Evolutionary conservation across 805 yeast genomes (phyloP).

Genomic region (Candida incommunis): DNA sequence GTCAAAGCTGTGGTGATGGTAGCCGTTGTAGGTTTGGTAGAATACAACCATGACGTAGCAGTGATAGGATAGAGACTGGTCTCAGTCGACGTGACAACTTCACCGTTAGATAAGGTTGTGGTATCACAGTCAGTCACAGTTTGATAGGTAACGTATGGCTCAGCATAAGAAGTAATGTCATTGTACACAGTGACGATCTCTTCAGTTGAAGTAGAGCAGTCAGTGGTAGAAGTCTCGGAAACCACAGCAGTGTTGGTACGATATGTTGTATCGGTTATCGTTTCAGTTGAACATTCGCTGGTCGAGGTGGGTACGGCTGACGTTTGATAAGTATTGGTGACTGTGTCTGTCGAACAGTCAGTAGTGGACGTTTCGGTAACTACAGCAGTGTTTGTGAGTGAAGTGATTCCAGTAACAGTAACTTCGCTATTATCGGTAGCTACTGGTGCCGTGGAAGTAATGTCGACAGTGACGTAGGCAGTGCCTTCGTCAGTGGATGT

Average conservation of each 20-base stretch:
- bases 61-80: conserved; percentile 2
- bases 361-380: not conserved
- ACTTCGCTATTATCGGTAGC: not conserved
- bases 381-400: too few species aligned
- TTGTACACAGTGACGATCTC: conserved; percentile 1
- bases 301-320: not conserved
- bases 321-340: not conserved
- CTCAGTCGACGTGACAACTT: conserved; percentile 2
- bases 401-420: too few species aligned
- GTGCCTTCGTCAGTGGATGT: not conserved
- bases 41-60: not conserved
- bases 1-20: conserved; percentile 5
- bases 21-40: conserved; percentile 1
- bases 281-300: not conserved
- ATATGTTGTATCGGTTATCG: not conserved
- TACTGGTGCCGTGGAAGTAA: not conserved
- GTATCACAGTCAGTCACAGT: conserved; percentile 3
- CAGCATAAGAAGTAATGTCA: not conserved
- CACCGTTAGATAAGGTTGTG: conserved; percentile 1
- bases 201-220: not conserved
- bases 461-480: not conserved
- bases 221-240: not conserved
- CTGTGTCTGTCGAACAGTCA: not conserved
- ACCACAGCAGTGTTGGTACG: not conserved
- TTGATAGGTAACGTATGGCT: conserved; percentile 1